These are phyloP conservation scores for Nemania diffusa DNA, from an alignment of 2,329 filamentous ascomycete species.

Conservation along the genomic window DNA sequence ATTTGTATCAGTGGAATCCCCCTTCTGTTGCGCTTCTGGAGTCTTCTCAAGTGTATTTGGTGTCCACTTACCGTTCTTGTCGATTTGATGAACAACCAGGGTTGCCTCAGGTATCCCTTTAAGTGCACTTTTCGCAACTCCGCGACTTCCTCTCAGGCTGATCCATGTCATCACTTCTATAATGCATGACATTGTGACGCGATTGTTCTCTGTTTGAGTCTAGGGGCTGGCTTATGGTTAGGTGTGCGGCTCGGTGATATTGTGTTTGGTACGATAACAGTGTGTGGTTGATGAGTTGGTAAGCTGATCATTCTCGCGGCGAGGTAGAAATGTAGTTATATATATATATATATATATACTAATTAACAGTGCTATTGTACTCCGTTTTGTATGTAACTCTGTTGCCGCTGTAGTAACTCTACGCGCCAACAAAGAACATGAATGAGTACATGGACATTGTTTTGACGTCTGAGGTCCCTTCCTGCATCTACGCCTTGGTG, in stretches of 20 bases:
- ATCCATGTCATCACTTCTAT: no score
- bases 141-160: no score
- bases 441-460: background rate
- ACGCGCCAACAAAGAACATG: background rate
- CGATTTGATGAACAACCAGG: no score
- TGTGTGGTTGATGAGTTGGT: background rate
- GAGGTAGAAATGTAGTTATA: background rate
- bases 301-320: background rate
- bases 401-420: background rate
- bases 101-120: no score
- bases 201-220: no score
- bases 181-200: no score
- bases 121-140: no score
- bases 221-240: no score
- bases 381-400: background rate
- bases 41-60: no score
- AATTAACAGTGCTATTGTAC: background rate
- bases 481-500: no score
- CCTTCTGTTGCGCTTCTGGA: background rate
- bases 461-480: background rate
- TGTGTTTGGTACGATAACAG: background rate
- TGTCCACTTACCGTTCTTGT: no score
- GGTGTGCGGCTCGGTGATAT: no score
- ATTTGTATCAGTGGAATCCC: slow-evolving; percentile 2
- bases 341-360: background rate